Base-by-base conservation (phyloP, 1,284 basidiomycete species). In the Ceratobasidium theobromae region DNA sequence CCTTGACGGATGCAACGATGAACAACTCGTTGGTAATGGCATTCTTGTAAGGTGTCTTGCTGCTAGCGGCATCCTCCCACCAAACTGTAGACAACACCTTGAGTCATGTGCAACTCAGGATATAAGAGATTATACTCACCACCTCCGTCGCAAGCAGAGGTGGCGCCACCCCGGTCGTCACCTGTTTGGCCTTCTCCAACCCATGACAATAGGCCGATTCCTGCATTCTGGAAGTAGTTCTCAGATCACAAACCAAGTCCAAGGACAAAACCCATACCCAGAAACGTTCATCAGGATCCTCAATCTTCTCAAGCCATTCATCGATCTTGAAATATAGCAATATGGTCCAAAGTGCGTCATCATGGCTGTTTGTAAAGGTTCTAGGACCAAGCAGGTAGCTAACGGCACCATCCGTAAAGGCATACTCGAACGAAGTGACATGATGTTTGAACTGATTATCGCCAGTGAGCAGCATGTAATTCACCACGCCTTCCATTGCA, bases 21-120 rank as follows among this genome's bases (percentile, higher is more conserved):
- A 82, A 84, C 8, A 84, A 75, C 65, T 84, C 77, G 69, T 84
- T 84, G 21, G 83, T 84, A 66, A 84, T 79, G 4, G 83, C 81
- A 66, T 84, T 84, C 74, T 84, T 84, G 76, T 84, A 84, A 0
- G 76, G 79, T 70, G 81, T 80, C 21, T 76, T 81, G 6, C 77
- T 78, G 12, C 32, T 55, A 27, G 38, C 53, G 23, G 38, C 25
- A 0, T 40, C 53, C 9, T 79, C 80, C 83, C 83, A 84, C 82
- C 83, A 84, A 14, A 84, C 82, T 83, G 33, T 1, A 16, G 32
- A 35, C 27, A 16, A 23, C 58, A 4, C 9, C 28, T 23, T 45
- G 33, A 51, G 60, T n/a, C 53, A 48, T 27, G 32, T 51, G 16
- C 52, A 12, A 6, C 9, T 25, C 5, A 16, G 18, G 21, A 52